These are phyloP conservation scores for Acanthochlamys bracteata DNA, from an alignment of 106 monocot genomes.

Conservation along the genomic window DNA sequence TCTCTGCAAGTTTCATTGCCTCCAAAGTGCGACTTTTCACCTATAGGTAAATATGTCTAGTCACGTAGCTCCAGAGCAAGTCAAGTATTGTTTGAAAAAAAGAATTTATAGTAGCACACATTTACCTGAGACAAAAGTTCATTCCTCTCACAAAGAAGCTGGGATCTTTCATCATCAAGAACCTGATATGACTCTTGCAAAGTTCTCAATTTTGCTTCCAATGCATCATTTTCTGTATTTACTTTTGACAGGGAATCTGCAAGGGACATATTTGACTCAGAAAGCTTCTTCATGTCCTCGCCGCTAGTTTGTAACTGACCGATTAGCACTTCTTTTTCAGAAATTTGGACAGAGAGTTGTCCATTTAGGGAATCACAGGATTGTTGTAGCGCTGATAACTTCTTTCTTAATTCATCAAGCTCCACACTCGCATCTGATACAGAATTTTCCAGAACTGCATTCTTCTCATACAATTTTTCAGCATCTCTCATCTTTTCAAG, in stretches of 20 bases:
- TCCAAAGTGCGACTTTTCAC: neutral
- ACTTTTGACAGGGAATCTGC: constrained; percentile 27
- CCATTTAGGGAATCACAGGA: constrained; percentile 10
- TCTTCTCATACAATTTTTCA: constrained; percentile 24
- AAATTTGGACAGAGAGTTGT: constrained; percentile 16
- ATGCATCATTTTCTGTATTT: constrained; percentile 15
- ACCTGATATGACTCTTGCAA: constrained; percentile 17
- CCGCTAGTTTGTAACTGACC: constrained; percentile 18
- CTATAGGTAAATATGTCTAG: neutral
- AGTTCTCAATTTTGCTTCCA: constrained; percentile 17
- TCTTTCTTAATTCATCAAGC: constrained; percentile 25
- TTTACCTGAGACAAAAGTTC: constrained; percentile 30
- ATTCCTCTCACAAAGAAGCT: constrained; percentile 31
- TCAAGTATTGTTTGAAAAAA: neutral
- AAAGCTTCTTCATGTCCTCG: constrained; percentile 22
- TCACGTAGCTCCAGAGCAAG: neutral
- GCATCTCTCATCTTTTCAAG: constrained; percentile 23
- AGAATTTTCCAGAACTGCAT: constrained; percentile 19
- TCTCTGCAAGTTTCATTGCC: neutral
- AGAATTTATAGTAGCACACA: neutral
- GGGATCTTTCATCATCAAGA: constrained; percentile 23
- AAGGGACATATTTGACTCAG: constrained; percentile 21
- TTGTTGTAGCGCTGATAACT: constrained; percentile 18
- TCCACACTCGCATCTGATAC: constrained; percentile 35
- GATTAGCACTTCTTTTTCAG: constrained; percentile 23